phyloP scores from a whole-genome alignment of 2,329 filamentous ascomycete genomes.

The Colletotrichum cereale region DNA sequence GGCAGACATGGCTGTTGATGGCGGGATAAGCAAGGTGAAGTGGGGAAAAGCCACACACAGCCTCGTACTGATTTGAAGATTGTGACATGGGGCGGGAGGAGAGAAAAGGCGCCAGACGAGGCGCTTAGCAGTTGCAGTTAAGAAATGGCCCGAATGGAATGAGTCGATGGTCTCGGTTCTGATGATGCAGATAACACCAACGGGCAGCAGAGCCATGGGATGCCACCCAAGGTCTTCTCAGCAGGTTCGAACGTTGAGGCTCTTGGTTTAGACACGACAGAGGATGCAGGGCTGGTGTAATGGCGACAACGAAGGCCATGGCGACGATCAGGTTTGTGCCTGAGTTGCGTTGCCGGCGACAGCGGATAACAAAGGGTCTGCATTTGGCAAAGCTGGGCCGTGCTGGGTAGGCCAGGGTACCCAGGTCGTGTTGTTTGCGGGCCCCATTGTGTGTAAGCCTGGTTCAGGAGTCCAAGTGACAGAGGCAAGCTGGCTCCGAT shows the following conservation, averaged over 20 bases:
- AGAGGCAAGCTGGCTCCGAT: not conserved
- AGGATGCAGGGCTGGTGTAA: constrained; percentile 11
- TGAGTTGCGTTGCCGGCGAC: not conserved
- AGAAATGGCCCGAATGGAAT: constrained; percentile 2
- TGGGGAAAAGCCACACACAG: constrained; percentile 28
- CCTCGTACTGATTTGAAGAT: constrained; percentile 25
- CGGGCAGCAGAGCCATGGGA: constrained; percentile 4
- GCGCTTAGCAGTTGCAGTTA: constrained; percentile 24
- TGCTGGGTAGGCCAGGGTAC: not conserved
- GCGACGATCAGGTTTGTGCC: constrained; percentile 24
- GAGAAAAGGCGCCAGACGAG: constrained; percentile 32
- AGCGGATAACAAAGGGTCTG: not conserved
- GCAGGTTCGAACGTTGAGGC: constrained; percentile 5
- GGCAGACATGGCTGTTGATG: constrained; percentile 1
- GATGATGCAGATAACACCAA: not conserved
- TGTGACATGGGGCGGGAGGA: constrained; percentile 26
- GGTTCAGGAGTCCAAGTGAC: not conserved
- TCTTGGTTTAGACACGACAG: constrained; percentile 5
- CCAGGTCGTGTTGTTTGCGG: not conserved
- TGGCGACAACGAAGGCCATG: constrained; percentile 14
- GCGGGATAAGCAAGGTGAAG: constrained; percentile 3
- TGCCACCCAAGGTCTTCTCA: not conserved
- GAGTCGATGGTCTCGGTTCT: not conserved
- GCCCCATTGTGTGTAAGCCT: not conserved
- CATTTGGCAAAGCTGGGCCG: not conserved